Evolutionary conservation across 2,329 filamentous ascomycete species (phyloP).

Genomic region (Paracamarosporium sp.): DNA sequence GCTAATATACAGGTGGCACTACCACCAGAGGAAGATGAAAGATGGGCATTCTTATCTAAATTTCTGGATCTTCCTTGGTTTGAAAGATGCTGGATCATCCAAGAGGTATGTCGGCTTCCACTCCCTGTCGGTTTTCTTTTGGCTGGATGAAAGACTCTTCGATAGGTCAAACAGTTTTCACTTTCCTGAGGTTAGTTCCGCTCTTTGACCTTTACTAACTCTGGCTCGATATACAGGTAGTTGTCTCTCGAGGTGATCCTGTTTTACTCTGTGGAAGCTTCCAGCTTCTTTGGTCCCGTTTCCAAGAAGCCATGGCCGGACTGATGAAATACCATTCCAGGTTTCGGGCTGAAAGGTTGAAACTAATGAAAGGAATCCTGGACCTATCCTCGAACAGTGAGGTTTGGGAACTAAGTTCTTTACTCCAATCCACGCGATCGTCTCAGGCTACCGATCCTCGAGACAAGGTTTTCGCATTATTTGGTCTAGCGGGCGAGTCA

Average conservation of each 20-base stretch:
- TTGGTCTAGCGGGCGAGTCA: slow-evolving; percentile 9
- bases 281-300: slow-evolving; percentile 9
- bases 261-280: slow-evolving; percentile 4
- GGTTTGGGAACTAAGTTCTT: slow-evolving; percentile 7
- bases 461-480: slow-evolving; percentile 12
- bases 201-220: not conserved
- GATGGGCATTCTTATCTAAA: slow-evolving; percentile 4
- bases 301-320: slow-evolving; percentile 6
- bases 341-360: slow-evolving; percentile 2
- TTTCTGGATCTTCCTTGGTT: slow-evolving; percentile 12
- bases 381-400: slow-evolving; percentile 8
- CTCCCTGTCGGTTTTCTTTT: too few relatives aligned
- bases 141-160: too few relatives aligned
- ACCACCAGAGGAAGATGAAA: slow-evolving; percentile 2
- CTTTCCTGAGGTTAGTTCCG: not conserved
- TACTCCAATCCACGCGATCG: slow-evolving; percentile 5
- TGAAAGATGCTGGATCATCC: slow-evolving; percentile 17
- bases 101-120: slow-evolving; percentile 5
- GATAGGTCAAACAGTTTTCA: too few relatives aligned
- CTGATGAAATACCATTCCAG: not conserved
- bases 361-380: slow-evolving; percentile 9
- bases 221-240: not conserved
- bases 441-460: slow-evolving; percentile 13
- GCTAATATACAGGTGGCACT: not conserved
- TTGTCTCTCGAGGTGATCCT: slow-evolving; percentile 11